Conservation (phyloP, 306 rosid genomes). For the Datisca glomerata region DNA sequence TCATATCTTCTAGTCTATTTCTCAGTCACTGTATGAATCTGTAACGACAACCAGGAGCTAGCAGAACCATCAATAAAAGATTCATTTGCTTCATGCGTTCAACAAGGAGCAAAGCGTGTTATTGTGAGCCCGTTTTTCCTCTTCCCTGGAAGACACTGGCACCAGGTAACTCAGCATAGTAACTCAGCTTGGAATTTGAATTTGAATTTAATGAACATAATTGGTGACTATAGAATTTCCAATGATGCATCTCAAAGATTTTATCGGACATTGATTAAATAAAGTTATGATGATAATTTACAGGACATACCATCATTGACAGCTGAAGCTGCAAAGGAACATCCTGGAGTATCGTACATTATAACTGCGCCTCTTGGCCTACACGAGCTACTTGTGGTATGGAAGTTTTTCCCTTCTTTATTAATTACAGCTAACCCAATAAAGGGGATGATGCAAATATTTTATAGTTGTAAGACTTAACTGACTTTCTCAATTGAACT, state of each 20-base stretch:
- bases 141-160: slow-evolving; percentile 87
- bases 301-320: slow-evolving; percentile 91
- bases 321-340: slow-evolving; percentile 76
- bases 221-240: neutral
- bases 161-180: slow-evolving; percentile 36
- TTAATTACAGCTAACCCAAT: too few relatives aligned
- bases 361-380: slow-evolving; percentile 88
- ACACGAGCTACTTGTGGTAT: slow-evolving; percentile 76
- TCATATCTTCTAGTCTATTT: neutral
- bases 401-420: slow-evolving; percentile 8
- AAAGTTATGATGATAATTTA: slow-evolving; percentile 10
- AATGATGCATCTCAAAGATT: too few relatives aligned
- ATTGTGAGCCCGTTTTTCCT: slow-evolving; percentile 83
- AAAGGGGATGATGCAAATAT: too few relatives aligned
- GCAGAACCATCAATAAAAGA: slow-evolving; percentile 74
- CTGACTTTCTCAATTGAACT: too few relatives aligned
- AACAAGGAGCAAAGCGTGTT: slow-evolving; percentile 55
- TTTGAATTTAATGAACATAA: too few relatives aligned
- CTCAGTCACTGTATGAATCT: neutral
- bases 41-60: slow-evolving; percentile 41
- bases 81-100: slow-evolving; percentile 51
- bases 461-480: too few relatives aligned
- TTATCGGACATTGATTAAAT: too few relatives aligned
- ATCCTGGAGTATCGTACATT: slow-evolving; percentile 56
- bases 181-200: slow-evolving; percentile 1